Evolutionary conservation across 768 basidiomycete species (phyloP), one percentile per base, ranked within the genome.

Genomic region (Lentinula boryana): DNA sequence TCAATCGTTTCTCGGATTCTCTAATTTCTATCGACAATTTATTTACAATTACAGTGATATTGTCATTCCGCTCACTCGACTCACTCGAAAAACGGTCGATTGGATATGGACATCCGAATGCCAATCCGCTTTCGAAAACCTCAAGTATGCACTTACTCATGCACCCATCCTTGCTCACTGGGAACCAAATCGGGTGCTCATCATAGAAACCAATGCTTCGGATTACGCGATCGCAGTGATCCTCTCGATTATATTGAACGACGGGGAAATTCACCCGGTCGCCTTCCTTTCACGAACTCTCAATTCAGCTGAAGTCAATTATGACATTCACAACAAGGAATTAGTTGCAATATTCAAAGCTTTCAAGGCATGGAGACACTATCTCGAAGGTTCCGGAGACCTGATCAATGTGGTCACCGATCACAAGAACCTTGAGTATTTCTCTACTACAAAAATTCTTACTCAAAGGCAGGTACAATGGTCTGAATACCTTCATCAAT

Each of bases 231-330:
- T 67, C 8, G 76, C 72, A n/a, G 73, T 70, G 5, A 69, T 76
- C 0, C 62, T 78, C 0, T 63, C 65, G 74, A 75, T 62, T 72
- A 73, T 60, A 65, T 72, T 15, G 69, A 73, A 53, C 70, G 76
- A 53, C 76, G 80, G 66, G 70, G 72, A 60, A 79, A 82, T 66
- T 58, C 80, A 7, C 69, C 44, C 44, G 1, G 16, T 80, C 4
- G 74, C 77, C 0, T 78, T 81, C 27, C 16, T 71, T 81, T 18
- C 18, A 65, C 15, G 71, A 72, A 5, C 60, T 76, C 35, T 36
- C 35, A 36, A 36, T 36, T 36, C 35, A 7, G 35, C 35, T 1
- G 60, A 67, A 23, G 23, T 23, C 23, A 23, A 23, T 2, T 23
- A 23, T 2, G 2, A 23, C 23, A 2, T 23, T 23, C 23, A 23